Base-by-base conservation (phyloP, 2,329 filamentous ascomycete genomes). In the Ophiostoma montium region DNA sequence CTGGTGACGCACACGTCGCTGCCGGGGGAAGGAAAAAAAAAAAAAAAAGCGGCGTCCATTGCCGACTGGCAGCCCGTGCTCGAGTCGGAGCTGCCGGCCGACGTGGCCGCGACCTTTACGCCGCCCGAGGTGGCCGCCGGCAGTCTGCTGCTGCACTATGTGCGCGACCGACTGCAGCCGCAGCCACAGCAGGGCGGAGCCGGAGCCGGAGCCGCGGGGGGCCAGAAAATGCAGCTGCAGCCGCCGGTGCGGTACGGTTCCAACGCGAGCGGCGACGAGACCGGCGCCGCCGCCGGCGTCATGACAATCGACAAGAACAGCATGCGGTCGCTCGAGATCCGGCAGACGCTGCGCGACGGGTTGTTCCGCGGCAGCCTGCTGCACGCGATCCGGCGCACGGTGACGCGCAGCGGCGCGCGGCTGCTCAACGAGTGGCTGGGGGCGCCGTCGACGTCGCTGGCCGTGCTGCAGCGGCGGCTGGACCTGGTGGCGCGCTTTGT, bases 221-320 rank as follows among this genome's bases (percentile, higher is more conserved):
- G 86, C 16, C 69, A 82, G 48, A 80, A 78, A 59, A 79, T 94
- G 67, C 87, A 85, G 62, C 72, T 98, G 36, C 88, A 94, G 61
- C 80, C 86, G 41, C 92, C 92, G 2, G 68, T 82, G 33, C 82
- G 86, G 52, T 77, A 86, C 56, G 42, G 42, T 2, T n/a, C 16
- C 15, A 23, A 23, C 8, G 21, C 6, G 15, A 30, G 19, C 15
- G 39, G 7, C 9, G 16, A 12, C 15, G 39, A 27, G 39, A 15
- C 21, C 23, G 39, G 27, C 4, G 78, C 84, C 55, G 73, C 77
- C 47, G 71, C 85, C 59, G 78, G 94, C 53, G 80, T 84, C 54
- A 92, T 98, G 86, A 75, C 70, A 46, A 94, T 98, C 56, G 92
- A 98, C 67, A 89, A 84, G 61, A 94, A 89, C 60, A 95, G 84